Conservation (phyloP, 495 filamentous ascomycete species). For the Hypoxylon cercidicola region DNA sequence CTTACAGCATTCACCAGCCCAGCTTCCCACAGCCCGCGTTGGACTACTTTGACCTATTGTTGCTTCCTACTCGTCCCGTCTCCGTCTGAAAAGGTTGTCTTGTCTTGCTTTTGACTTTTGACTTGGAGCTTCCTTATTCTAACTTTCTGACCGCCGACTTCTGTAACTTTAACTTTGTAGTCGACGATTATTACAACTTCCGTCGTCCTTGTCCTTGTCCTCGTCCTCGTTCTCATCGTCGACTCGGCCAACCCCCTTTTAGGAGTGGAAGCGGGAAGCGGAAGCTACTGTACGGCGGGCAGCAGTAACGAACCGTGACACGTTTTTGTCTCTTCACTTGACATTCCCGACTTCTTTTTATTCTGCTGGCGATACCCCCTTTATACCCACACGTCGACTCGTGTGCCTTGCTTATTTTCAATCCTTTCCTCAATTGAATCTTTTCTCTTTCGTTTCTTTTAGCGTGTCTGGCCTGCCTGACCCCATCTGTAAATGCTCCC, state of each 20-base stretch:
- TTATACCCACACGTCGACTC: conserved; percentile 48
- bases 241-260: not conserved
- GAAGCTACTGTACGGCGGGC: conserved; percentile 5
- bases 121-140: conserved; percentile 27
- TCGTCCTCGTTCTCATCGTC: conserved; percentile 3
- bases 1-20: not conserved
- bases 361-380: conserved; percentile 46
- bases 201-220: not conserved
- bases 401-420: conserved; percentile 48
- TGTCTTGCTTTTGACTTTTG: conserved; percentile 9
- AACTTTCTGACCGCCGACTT: conserved; percentile 18
- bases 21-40: not conserved
- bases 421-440: conserved; percentile 46
- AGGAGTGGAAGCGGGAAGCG: conserved; percentile 11
- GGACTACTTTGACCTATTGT: conserved; percentile 16
- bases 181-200: conserved; percentile 26
- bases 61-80: conserved; percentile 10
- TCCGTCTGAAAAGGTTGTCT: not conserved
- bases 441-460: conserved; percentile 40
- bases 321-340: conserved; percentile 21
- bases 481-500: conserved; percentile 36
- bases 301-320: not conserved
- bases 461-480: conserved; percentile 28
- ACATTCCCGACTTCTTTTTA: conserved; percentile 15
- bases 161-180: conserved; percentile 11